Conservation (phyloP, 805 yeast species). For the Spathaspora arborariae region DNA sequence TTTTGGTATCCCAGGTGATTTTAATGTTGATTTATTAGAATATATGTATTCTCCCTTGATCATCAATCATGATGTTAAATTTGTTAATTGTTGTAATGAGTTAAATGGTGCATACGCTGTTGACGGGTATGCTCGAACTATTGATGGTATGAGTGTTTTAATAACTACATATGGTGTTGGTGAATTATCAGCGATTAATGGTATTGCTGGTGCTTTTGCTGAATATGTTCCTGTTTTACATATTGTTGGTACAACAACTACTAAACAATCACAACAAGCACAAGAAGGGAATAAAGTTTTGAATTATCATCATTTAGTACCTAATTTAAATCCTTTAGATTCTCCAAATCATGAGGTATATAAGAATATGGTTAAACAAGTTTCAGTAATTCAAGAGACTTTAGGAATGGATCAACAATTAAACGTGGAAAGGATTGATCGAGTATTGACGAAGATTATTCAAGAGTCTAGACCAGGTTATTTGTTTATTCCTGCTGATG, state of each 20-base stretch:
- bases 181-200: constrained; percentile 80
- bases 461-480: constrained; percentile 75
- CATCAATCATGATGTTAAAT: constrained; percentile 44
- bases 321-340: constrained; percentile 41
- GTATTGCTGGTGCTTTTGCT: constrained; percentile 77
- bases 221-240: constrained; percentile 78
- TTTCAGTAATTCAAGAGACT: constrained; percentile 47
- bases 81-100: constrained; percentile 88
- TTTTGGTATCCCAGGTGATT: constrained; percentile 82
- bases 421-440: constrained; percentile 57
- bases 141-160: constrained; percentile 57
- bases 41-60: constrained; percentile 48
- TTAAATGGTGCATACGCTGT: constrained; percentile 86
- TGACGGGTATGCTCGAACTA: constrained; percentile 76
- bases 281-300: constrained; percentile 11
- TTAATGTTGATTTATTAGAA: constrained; percentile 65
- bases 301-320: constrained; percentile 59
- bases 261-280: constrained; percentile 21
- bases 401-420: constrained; percentile 35
- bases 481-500: constrained; percentile 70
- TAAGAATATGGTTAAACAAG: constrained; percentile 55
- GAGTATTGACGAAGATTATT: constrained; percentile 53
- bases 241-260: constrained; percentile 66
- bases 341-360: constrained; percentile 67
- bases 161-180: constrained; percentile 87